phyloP scores from a whole-genome alignment of 73 alveolate genomes.

The Paramecium pentaurelia region DNA sequence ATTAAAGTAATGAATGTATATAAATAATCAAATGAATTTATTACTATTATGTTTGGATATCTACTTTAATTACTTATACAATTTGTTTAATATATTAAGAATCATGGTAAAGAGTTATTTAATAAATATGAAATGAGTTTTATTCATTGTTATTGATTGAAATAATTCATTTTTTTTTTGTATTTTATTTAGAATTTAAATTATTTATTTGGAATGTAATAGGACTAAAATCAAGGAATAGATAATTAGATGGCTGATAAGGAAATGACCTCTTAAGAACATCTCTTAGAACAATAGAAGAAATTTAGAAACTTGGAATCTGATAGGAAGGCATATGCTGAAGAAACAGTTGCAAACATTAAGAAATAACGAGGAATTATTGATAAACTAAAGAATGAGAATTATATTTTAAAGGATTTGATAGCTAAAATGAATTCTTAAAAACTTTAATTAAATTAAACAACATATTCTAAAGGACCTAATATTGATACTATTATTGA shows the following conservation, averaged over 20 bases:
- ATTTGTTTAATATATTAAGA: background rate
- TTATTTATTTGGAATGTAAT: background rate
- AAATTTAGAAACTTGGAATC: conserved; percentile 60
- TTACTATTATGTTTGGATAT: too few species aligned
- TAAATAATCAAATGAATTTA: too few species aligned
- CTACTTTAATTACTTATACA: background rate
- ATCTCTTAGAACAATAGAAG: background rate
- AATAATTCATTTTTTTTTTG: too few species aligned
- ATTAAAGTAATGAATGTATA: too few species aligned
- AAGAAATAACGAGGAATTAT: conserved; percentile 75
- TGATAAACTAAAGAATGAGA: conserved; percentile 75
- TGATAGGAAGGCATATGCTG: conserved; percentile 76
- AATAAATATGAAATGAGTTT: background rate
- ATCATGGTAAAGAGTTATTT: background rate
- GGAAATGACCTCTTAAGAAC: background rate
- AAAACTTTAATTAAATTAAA: background rate
- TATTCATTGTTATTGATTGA: background rate
- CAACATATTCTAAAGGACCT: conserved; percentile 56
- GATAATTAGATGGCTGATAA: background rate
- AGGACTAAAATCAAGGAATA: background rate
- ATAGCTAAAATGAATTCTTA: conserved; percentile 62
- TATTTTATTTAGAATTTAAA: background rate
- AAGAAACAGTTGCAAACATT: conserved; percentile 76
- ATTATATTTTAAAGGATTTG: conserved; percentile 62
- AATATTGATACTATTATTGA: conserved; percentile 49